A percentile compares a stretch with the other conserved stretches of the same genome.
phyloP scores from a whole-genome alignment of 345 rosid genomes.

The Gossypium anomalum region DNA sequence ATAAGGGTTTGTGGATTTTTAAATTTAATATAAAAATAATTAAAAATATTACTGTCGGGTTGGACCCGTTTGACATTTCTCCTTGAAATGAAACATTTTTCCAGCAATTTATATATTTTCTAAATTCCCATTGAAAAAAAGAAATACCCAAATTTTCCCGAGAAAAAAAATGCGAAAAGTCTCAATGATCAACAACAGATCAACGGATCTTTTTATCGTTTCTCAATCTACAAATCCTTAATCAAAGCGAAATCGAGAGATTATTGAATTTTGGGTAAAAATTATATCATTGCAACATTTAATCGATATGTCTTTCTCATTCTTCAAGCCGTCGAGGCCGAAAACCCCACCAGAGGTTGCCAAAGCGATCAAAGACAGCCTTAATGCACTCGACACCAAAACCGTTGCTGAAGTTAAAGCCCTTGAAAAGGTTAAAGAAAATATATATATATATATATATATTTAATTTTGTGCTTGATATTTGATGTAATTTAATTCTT shows the following conservation, averaged over 20 bases:
- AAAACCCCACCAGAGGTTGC: conserved; percentile 83
- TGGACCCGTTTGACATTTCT: neutral
- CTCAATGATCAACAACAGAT: neutral
- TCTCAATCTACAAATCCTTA: conserved; percentile 4
- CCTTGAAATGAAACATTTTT: neutral
- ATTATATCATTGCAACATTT: neutral
- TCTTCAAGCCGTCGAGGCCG: conserved; percentile 93
- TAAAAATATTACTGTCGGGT: too few species aligned
- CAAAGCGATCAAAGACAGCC: conserved; percentile 77
- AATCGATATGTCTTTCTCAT: conserved; percentile 73
- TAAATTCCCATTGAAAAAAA: neutral
- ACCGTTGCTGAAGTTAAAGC: conserved; percentile 92
- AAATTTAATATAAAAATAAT: too few species aligned
- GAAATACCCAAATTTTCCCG: neutral
- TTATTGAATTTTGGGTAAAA: neutral
- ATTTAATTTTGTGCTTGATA: neutral
- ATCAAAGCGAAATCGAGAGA: neutral
- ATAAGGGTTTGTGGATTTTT: too few species aligned
- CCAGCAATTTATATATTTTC: neutral
- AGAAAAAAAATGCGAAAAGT: neutral
- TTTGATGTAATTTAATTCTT: neutral
- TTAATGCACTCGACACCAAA: conserved; percentile 84
- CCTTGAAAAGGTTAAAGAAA: conserved; percentile 67
- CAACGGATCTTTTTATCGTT: neutral
- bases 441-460: neutral